phyloP scores from a whole-genome alignment of 768 basidiomycete species.

The Rhodotorula babjevae region DNA sequence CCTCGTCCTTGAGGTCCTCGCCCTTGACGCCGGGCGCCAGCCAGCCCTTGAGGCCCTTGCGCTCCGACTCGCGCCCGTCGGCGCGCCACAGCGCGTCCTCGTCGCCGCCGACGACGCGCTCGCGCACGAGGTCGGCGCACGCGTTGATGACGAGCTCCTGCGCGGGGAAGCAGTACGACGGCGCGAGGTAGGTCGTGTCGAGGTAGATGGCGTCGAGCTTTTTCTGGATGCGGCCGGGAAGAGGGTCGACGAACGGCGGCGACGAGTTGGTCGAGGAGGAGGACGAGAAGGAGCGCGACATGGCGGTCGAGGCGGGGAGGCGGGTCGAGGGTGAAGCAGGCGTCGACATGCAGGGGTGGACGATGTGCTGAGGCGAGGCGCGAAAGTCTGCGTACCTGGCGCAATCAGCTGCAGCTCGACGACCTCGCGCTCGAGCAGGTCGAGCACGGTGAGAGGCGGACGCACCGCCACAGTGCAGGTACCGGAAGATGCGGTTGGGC shows the following conservation, averaged over 20 bases:
- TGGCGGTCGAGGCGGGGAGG: background rate
- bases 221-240: conserved; percentile 57
- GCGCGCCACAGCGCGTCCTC: conserved; percentile 36
- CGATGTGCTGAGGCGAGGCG: conserved; percentile 78
- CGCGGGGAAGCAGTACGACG: conserved; percentile 85
- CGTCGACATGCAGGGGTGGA: conserved; percentile 67
- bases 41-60: conserved; percentile 42
- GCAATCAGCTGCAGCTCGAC: background rate
- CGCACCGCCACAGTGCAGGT: conserved; percentile 82
- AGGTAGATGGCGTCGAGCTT: conserved; percentile 81
- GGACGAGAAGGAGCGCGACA: background rate
- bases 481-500: conserved; percentile 59
- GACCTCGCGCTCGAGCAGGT: background rate
- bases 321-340: background rate
- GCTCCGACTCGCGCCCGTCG: conserved; percentile 35
- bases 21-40: conserved; percentile 11
- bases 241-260: background rate
- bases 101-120: conserved; percentile 35
- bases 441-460: background rate
- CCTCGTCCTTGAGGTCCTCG: conserved; percentile 5
- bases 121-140: conserved; percentile 65
- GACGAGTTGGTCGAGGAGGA: background rate
- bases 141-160: conserved; percentile 91
- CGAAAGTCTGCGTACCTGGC: conserved; percentile 55
- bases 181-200: conserved; percentile 65